Conservation (phyloP, 768 basidiomycete species). For the Phylloporus rhodoxanthus region DNA sequence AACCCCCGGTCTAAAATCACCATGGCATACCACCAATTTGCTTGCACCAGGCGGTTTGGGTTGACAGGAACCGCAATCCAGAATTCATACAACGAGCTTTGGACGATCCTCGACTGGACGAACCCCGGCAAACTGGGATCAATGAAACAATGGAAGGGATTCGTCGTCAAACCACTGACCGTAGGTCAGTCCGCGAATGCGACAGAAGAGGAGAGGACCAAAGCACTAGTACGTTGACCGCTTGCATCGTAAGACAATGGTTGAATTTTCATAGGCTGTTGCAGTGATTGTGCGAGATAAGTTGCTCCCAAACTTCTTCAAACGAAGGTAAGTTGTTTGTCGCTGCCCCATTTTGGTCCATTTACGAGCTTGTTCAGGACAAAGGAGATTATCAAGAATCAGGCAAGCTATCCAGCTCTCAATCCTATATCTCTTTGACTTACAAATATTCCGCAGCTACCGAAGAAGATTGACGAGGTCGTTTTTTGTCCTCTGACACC, state of each 20-base stretch:
- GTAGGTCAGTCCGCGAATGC: conserved; percentile 63
- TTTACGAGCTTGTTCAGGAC: conserved; percentile 39
- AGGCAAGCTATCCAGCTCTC: conserved; percentile 35
- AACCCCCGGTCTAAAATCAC: conserved; percentile 65
- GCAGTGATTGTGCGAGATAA: conserved; percentile 58
- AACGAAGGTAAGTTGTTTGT: conserved; percentile 52
- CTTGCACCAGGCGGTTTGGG: conserved; percentile 68
- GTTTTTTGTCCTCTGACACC: conserved; percentile 87
- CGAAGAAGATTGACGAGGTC: conserved; percentile 82
- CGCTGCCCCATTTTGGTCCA: not conserved
- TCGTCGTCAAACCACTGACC: conserved; percentile 61
- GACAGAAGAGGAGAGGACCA: conserved; percentile 54
- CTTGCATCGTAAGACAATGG: not conserved
- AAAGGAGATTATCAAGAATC: conserved; percentile 69
- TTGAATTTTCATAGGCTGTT: conserved; percentile 38
- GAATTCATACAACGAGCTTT: conserved; percentile 85
- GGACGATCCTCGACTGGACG: conserved; percentile 92
- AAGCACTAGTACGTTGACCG: conserved; percentile 44
- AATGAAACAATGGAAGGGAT: conserved; percentile 68
- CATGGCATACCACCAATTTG: conserved; percentile 63
- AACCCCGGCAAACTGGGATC: conserved; percentile 75
- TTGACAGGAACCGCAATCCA: conserved; percentile 83
- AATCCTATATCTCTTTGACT: not conserved
- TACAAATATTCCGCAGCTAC: conserved; percentile 47
- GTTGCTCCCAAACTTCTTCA: conserved; percentile 76